phyloP scores from a whole-genome alignment of 2,329 filamentous ascomycete species.

The Cryphonectria japonica region DNA sequence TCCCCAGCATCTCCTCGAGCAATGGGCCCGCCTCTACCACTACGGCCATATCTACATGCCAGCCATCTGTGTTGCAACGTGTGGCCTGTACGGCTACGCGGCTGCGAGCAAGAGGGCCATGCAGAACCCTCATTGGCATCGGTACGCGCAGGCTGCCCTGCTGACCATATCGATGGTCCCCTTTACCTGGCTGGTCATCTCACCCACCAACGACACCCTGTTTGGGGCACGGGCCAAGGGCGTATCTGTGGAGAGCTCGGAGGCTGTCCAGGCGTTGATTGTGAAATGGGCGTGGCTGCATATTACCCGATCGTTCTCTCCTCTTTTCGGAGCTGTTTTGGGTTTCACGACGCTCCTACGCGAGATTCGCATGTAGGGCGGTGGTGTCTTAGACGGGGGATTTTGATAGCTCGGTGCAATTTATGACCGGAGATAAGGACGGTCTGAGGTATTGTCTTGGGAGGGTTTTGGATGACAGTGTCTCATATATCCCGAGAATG shows the following conservation, averaged over 20 bases:
- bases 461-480: neutral
- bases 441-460: neutral
- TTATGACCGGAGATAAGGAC: neutral
- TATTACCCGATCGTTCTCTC: constrained; percentile 32
- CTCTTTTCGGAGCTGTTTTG: constrained; percentile 31
- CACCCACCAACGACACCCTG: constrained; percentile 38
- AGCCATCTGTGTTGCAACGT: constrained; percentile 35
- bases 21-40: constrained; percentile 41
- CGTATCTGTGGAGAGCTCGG: neutral
- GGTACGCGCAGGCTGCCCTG: constrained; percentile 8
- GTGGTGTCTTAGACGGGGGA: neutral
- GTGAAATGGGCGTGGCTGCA: constrained; percentile 37
- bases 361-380: neutral
- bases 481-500: neutral
- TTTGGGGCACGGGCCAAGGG: neutral
- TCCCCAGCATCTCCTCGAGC: constrained; percentile 34
- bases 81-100: constrained; percentile 35
- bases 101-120: constrained; percentile 32
- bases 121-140: constrained; percentile 29
- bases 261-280: constrained; percentile 30
- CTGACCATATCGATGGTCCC: constrained; percentile 38
- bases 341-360: constrained; percentile 7
- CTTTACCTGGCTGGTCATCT: constrained; percentile 43
- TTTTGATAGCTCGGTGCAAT: neutral
- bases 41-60: constrained; percentile 39